Percentiles rank a stretch among this genome's conserved stretches.
These are phyloP conservation scores for Ganoderma multipileum DNA, from an alignment of 1,284 basidiomycete genomes.

Conservation along the genomic window DNA sequence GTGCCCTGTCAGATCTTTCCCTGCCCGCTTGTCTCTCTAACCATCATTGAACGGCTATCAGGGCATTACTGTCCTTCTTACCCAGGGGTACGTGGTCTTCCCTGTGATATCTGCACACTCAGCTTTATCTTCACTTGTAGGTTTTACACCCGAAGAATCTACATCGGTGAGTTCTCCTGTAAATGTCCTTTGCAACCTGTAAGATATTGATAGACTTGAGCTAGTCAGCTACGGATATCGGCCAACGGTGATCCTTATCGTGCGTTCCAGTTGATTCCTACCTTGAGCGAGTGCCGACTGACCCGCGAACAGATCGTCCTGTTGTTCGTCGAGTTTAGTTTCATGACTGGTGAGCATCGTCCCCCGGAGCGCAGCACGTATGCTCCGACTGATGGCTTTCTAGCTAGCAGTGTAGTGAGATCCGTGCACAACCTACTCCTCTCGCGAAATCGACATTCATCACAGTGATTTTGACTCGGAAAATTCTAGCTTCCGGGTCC, in stretches of 20 bases:
- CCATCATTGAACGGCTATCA: not conserved
- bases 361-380: not conserved
- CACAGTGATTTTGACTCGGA: not conserved
- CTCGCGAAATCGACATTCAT: not conserved
- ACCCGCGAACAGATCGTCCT: not conserved
- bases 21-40: not conserved
- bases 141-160: not conserved
- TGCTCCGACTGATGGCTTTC: too few species aligned
- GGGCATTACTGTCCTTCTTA: not conserved
- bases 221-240: not conserved
- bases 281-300: not conserved
- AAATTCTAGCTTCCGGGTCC: not conserved
- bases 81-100: not conserved
- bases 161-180: not conserved
- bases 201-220: not conserved
- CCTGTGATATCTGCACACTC: not conserved
- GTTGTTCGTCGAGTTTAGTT: not conserved
- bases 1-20: not conserved
- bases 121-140: not conserved
- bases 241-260: not conserved
- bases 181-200: not conserved
- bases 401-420: not conserved
- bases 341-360: not conserved
- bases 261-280: not conserved
- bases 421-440: not conserved